Base-by-base conservation (phyloP, 202 grass and related monocot species). In the Saccharum hybrid region DNA sequence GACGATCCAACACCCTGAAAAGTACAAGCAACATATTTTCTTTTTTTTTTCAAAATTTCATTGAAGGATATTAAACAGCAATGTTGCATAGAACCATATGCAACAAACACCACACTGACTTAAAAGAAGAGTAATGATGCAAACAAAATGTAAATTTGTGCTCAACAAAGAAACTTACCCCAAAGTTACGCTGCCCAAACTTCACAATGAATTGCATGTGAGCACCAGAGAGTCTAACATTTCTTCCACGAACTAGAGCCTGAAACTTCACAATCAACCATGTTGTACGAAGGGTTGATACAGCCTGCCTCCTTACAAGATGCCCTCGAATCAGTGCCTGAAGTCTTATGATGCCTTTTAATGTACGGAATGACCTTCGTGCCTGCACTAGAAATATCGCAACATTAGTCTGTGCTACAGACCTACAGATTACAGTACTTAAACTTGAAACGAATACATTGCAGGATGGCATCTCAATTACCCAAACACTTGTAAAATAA, bases 301-400 rank as follows among this genome's bases (percentile, higher is more conserved):
- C 71, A 77, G 93, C 93, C 65, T 98, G 96, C 76, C 96, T 90
- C 81, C 96, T 88, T 45, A 98, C 96, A 87, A 95, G 89, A 89
- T 98, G 91, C n/a, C 96, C 96, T 46, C 92, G 88, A 75, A 94
- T 93, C 71, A 95, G 85, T 56, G 96, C 93, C 79, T 98, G 96
- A 56, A 98, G 72, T 87, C 93, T 93, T 83, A 96, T 90, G 71
- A 95, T 96, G 66, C 92, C 96, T 89, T 96, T 98, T 67, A 98
- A 78, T 63, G 92, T 84, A 74, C 70, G 90, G 71, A 98, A 98
- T 41, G 93, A 93, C 72, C 91, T 92, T 63, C 96, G 92, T 87
- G 93, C 96, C 96, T 98, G 74, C 71, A 86, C 26, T 62, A 92
- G 42, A 79, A 73, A 40, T 19, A 81, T 86, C 51, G 7, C 19